phyloP scores from a whole-genome alignment of 139 green algal species.

The Picochlorum sp. region DNA sequence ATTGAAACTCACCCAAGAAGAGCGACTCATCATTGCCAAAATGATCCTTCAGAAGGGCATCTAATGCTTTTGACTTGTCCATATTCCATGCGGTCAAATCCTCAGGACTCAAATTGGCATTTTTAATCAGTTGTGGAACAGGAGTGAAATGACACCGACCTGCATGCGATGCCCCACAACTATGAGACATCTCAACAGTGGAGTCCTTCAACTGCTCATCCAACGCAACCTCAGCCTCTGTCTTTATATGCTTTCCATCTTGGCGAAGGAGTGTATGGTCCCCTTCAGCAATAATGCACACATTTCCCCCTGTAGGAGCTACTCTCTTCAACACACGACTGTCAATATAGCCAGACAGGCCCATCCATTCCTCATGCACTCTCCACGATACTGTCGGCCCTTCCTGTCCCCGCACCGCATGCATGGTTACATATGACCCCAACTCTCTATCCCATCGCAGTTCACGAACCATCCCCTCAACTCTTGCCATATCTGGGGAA shows the following conservation, averaged over 20 bases:
- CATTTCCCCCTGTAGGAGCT: conserved; percentile 43
- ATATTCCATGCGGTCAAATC: conserved; percentile 69
- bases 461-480: not conserved
- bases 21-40: conserved; percentile 12
- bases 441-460: not conserved
- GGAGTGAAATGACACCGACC: conserved; percentile 57
- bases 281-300: conserved; percentile 54
- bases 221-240: conserved; percentile 45
- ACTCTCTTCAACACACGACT: conserved; percentile 31
- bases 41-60: conserved; percentile 20
- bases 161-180: conserved; percentile 24
- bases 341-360: conserved; percentile 42
- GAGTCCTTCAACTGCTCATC: conserved; percentile 2
- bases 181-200: not conserved
- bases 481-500: conserved; percentile 38
- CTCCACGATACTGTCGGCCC: not conserved
- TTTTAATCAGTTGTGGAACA: conserved; percentile 54
- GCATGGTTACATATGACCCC: conserved; percentile 1
- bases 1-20: conserved; percentile 70
- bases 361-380: conserved; percentile 40
- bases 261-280: conserved; percentile 7
- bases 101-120: conserved; percentile 14
- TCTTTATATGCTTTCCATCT: not conserved
- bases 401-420: not conserved
- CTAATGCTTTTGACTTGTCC: conserved; percentile 58